Conservation (phyloP, 2,329 filamentous ascomycete species). For the Penicillium sp. region DNA sequence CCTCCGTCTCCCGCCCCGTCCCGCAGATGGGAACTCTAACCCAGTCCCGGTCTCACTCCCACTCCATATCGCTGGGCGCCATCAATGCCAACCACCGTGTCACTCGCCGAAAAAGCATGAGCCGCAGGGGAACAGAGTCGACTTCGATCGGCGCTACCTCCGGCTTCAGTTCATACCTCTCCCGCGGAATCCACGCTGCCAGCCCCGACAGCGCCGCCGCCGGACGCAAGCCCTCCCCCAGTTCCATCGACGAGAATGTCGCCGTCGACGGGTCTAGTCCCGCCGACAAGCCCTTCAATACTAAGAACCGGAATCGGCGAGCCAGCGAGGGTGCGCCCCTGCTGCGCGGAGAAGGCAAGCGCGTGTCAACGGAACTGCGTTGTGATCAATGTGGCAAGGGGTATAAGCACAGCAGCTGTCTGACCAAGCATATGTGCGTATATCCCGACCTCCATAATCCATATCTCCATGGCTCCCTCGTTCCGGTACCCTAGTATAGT, state of each 20-base stretch:
- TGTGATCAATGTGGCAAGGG: constrained; percentile 98
- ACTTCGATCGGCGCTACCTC: constrained; percentile 50
- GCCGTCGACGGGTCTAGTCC: constrained; percentile 47
- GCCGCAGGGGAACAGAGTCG: constrained; percentile 59
- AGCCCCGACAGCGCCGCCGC: constrained; percentile 21
- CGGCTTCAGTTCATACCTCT: constrained; percentile 36
- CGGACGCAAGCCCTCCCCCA: constrained; percentile 38
- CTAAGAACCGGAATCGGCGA: constrained; percentile 55
- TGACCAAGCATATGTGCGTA: constrained; percentile 99
- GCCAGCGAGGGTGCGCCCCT: constrained; percentile 85
- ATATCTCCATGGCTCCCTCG: constrained; percentile 19
- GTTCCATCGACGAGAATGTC: constrained; percentile 27
- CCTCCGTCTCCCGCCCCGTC: constrained; percentile 62
- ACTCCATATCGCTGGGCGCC: constrained; percentile 72
- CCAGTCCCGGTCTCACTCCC: constrained; percentile 72
- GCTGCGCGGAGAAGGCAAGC: constrained; percentile 72
- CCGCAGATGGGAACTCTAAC: constrained; percentile 53
- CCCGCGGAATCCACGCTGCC: constrained; percentile 35
- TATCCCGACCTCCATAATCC: constrained; percentile 30
- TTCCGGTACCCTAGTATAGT: constrained; percentile 20
- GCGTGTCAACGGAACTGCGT: constrained; percentile 79
- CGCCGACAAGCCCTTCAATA: constrained; percentile 44
- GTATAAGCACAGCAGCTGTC: constrained; percentile 99
- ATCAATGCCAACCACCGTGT: constrained; percentile 81
- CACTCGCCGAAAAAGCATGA: constrained; percentile 89